Percentiles rank a stretch among this genome's conserved stretches.
phyloP scores from a whole-genome alignment of 1,139 yeast species.

The Zygotorulaspora mrakii region DNA sequence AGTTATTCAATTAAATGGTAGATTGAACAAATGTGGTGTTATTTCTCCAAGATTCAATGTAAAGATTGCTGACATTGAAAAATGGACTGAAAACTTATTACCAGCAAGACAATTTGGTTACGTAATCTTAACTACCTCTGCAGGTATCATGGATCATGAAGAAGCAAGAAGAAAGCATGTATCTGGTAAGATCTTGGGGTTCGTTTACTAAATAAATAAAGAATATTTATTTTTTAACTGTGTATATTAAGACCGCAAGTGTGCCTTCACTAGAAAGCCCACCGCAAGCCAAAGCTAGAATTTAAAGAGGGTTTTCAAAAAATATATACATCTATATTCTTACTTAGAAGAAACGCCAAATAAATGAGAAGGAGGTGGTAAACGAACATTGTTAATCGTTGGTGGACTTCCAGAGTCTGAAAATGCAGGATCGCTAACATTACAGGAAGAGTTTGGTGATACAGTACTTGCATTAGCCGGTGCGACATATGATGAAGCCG shows the following conservation, averaged over 20 bases:
- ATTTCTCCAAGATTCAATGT: slow-evolving; percentile 98
- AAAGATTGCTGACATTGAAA: slow-evolving; percentile 87
- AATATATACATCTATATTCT: too few species aligned
- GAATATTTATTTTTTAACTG: too few species aligned
- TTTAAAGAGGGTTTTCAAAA: too few species aligned
- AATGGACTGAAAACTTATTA: slow-evolving; percentile 95
- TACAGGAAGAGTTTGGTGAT: slow-evolving; percentile 1
- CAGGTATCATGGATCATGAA: slow-evolving; percentile 99
- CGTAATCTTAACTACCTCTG: slow-evolving; percentile 96
- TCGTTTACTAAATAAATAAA: slow-evolving; percentile 63
- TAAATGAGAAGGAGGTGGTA: slow-evolving; percentile 17
- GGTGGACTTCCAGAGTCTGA: slow-evolving; percentile 9
- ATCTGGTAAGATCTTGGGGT: slow-evolving; percentile 96
- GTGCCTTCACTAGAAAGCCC: too few species aligned
- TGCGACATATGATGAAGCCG: background rate
- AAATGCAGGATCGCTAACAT: slow-evolving; percentile 5
- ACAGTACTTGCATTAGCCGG: background rate
- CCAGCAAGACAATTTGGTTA: slow-evolving; percentile 99
- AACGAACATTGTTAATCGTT: slow-evolving; percentile 7
- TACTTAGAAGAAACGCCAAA: slow-evolving; percentile 10
- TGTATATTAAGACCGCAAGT: too few species aligned
- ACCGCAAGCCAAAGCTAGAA: too few species aligned
- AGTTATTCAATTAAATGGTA: slow-evolving; percentile 94
- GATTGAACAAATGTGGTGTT: slow-evolving; percentile 98
- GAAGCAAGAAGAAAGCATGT: slow-evolving; percentile 99